phyloP scores from a whole-genome alignment of 805 yeast species.

The Monosporozyma aerobia region DNA sequence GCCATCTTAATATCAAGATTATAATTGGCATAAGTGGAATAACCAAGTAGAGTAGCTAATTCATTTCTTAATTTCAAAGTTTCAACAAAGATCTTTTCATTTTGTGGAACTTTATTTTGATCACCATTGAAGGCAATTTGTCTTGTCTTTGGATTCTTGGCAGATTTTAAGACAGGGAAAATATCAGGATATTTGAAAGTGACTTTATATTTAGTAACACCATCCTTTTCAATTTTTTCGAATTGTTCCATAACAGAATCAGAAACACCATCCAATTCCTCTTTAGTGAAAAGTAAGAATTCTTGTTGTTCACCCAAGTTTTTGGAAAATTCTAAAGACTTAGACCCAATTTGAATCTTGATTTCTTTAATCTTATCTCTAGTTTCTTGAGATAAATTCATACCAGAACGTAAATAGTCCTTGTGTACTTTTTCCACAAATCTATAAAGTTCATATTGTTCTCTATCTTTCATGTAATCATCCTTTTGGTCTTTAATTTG shows the following conservation, averaged over 20 bases:
- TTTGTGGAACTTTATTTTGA: conserved; percentile 58
- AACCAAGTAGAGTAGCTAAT: conserved; percentile 57
- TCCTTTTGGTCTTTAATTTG: conserved; percentile 24
- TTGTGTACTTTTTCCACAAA: conserved; percentile 48
- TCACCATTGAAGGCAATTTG: conserved; percentile 55
- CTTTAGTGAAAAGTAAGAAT: conserved; percentile 46
- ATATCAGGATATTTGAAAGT: conserved; percentile 78
- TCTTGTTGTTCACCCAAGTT: conserved; percentile 67
- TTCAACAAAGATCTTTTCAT: conserved; percentile 49
- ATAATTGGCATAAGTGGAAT: conserved; percentile 57
- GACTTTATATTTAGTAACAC: conserved; percentile 46
- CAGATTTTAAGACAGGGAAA: conserved; percentile 68
- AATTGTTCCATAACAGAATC: conserved; percentile 50
- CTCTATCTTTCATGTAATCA: conserved; percentile 4
- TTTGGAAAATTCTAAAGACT: conserved; percentile 49
- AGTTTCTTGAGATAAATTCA: conserved; percentile 46
- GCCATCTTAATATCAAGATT: conserved; percentile 77
- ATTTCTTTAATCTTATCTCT: conserved; percentile 50
- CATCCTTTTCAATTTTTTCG: conserved; percentile 33
- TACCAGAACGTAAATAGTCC: conserved; percentile 59
- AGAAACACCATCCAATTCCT: conserved; percentile 70
- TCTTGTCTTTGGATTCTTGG: conserved; percentile 55
- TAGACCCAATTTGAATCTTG: conserved; percentile 48
- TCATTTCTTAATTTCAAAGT: conserved; percentile 55
- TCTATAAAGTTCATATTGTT: conserved; percentile 46